These are phyloP conservation scores for Aspergillus intermedius DNA, from an alignment of 2,329 filamentous ascomycete genomes.

Conservation along the genomic window DNA sequence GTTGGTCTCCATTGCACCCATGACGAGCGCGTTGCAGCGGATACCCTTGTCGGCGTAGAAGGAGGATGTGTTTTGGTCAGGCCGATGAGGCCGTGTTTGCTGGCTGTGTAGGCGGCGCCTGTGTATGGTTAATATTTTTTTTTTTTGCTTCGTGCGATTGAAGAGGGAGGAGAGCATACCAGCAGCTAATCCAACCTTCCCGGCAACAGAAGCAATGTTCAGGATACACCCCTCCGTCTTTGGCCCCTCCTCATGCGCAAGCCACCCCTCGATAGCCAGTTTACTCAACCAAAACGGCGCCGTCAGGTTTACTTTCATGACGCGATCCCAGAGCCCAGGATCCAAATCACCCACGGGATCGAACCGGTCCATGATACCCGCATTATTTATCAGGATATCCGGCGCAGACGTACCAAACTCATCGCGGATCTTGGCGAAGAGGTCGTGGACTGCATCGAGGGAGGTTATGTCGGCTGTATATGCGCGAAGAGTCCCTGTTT, in stretches of 20 bases:
- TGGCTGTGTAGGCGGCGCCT: constrained; percentile 48
- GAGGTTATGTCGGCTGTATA: constrained; percentile 35
- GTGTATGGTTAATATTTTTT: neutral
- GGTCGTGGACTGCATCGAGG: constrained; percentile 26
- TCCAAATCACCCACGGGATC: constrained; percentile 46
- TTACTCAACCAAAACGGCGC: constrained; percentile 50
- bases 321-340: constrained; percentile 45
- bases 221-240: constrained; percentile 42
- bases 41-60: constrained; percentile 52
- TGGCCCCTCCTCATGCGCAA: constrained; percentile 17
- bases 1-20: constrained; percentile 53
- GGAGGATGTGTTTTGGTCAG: constrained; percentile 53
- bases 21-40: constrained; percentile 45
- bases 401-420: constrained; percentile 37
- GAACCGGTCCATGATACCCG: constrained; percentile 53
- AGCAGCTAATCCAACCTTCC: constrained; percentile 36
- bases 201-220: constrained; percentile 48
- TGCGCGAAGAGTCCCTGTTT: constrained; percentile 15
- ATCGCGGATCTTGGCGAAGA: constrained; percentile 27
- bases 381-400: constrained; percentile 55
- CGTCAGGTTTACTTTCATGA: constrained; percentile 53
- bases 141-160: constrained; percentile 2
- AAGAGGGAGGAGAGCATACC: constrained; percentile 18
- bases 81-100: constrained; percentile 50
- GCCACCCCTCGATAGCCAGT: constrained; percentile 44